Base-by-base conservation (phyloP, 768 basidiomycete genomes). In the Tulasnella sp. region DNA sequence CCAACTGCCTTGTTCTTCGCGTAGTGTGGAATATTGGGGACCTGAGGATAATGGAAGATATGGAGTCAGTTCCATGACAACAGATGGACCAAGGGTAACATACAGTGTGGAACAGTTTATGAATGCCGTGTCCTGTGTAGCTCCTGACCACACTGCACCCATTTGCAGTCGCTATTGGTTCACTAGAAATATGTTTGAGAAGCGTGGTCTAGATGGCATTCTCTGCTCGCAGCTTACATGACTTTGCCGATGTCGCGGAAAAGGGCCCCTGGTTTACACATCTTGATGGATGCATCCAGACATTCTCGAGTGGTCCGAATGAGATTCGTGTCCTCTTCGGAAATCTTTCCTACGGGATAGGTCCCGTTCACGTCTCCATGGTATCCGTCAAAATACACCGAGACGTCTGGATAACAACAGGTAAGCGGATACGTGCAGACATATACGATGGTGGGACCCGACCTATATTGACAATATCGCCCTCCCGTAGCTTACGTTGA, bases 401-500 rank as follows among this genome's bases (percentile, higher is more conserved):
- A 77, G 38, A 94, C 78, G 67, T 94, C 92, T 90, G 27, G 22
- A 30, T 43, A 25, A 61, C 17, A n/a, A 5, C 41, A 34, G 8
- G 51, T 30, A 17, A 24, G 38, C 43, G 38, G 27, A 24, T 41
- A 50, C 41, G 8, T 21, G 7, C 10, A 49, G 30, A 27, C 52
- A 54, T 60, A 22, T 60, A 57, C 42, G 12, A 49, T 56, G 24
- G 24, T 25, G 9, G 49, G 22, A 58, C 68, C 75, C 60, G 62
- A 85, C 88, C 92, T 53, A 99, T 82, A 72, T 99, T 99, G 69
- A 98, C 75, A 64, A 98, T 98, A 72, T 99, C 96, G 17, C 96
- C 96, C 64, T 97, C 90, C 66, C 78, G 78, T 63, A 92, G 71
- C 66, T 82, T 84, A 62, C 87, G 74, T 67, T 85, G 77, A 73